phyloP scores from a whole-genome alignment of 148 eudicot genomes.

The Camellia lanceoleosa region DNA sequence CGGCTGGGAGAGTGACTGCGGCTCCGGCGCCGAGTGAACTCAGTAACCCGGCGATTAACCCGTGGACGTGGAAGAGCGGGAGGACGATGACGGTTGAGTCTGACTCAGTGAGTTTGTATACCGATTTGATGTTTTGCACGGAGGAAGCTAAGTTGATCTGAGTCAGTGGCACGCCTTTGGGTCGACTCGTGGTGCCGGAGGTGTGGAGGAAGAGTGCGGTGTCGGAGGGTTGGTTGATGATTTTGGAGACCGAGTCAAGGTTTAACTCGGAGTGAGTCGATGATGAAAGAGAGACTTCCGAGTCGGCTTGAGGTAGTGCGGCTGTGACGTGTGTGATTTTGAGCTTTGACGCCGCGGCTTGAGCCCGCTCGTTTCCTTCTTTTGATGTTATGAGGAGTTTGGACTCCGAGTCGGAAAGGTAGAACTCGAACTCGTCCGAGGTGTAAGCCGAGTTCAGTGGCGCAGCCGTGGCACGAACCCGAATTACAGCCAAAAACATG shows the following conservation, averaged over 20 bases:
- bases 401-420: constrained; percentile 83
- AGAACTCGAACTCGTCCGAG: constrained; percentile 84
- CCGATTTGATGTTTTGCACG: constrained; percentile 62
- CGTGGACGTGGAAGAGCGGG: constrained; percentile 91
- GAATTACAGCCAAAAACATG: constrained; percentile 78
- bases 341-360: constrained; percentile 60
- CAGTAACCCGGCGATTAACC: constrained; percentile 61
- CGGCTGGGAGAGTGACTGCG: constrained; percentile 67
- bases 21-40: constrained; percentile 81
- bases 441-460: constrained; percentile 90
- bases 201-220: constrained; percentile 86
- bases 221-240: constrained; percentile 66
- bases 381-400: constrained; percentile 62
- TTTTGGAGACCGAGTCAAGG: constrained; percentile 15
- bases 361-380: constrained; percentile 70
- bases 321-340: constrained; percentile 60
- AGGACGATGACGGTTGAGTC: constrained; percentile 90
- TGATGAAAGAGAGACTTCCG: constrained; percentile 35
- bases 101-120: constrained; percentile 62
- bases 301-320: constrained; percentile 29
- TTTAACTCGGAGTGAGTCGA: constrained; percentile 21
- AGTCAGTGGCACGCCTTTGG: constrained; percentile 87
- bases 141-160: constrained; percentile 74
- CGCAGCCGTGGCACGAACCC: constrained; percentile 79
- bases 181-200: constrained; percentile 96